Evolutionary conservation across 1,284 basidiomycete genomes (phyloP), one percentile per base, ranked within the genome.

Genomic region (Cutaneotrichosporon dermatis): DNA sequence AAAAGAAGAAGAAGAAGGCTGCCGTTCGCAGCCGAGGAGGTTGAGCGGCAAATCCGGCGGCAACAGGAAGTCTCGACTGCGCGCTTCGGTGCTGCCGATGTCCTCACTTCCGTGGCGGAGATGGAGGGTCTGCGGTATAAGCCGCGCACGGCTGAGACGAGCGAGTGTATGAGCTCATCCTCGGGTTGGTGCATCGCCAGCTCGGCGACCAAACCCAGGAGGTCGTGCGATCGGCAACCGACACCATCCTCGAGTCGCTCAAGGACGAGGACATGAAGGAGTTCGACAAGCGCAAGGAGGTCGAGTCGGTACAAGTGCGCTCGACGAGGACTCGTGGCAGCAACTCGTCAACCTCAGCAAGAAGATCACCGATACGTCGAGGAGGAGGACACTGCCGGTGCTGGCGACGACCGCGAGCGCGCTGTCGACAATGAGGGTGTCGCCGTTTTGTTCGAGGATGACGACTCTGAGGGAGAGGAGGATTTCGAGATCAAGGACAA

Each of bases 131-230:
- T 99, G 58, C 88, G 87, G 9, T 99, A 99, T 76, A 85, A 90
- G 39, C 96, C 96, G 6, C 83, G 90, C 40, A 98, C 96, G 3
- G 86, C 89, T 4, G 95, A 99, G 79, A 99, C 94, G 16, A 83
- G 92, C 13, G 89, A 96, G 89, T 94, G 3, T 99, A 97, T 80
- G 90, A 97, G 75, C 85, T 97, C 65, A 88, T 99, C 62, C 83
- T 99, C 12, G 86, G 88, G 9, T 80, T 86, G 42, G 88, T 97
- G 0, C 91, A 96, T 74, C 83, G 83, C 10, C 81, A 85, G 3
- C 83, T 99, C 9, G 95, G 95, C 1, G 96, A 98, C 79, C 93
- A 96, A 74, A 90, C 93, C 0, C 91, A 93, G 72, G 95, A 98
- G 65, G 88, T 99, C 67, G 87, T 99, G 54, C 88, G 95, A 33